phyloP scores from a whole-genome alignment of 2,329 filamentous ascomycete species.

The Samsoniella hepiali region DNA sequence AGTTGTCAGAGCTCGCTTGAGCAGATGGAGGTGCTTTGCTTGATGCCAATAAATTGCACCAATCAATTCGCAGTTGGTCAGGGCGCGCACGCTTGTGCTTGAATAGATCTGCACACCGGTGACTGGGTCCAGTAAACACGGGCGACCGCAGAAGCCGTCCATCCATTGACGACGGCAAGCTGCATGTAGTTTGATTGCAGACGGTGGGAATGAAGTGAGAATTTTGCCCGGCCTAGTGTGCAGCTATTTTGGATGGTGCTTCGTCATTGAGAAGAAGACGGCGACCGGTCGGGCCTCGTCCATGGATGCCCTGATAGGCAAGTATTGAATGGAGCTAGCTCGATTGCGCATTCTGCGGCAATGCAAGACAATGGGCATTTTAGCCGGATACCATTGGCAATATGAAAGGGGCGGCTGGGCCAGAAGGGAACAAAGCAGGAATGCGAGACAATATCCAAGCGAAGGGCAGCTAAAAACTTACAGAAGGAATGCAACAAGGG shows the following conservation, averaged over 20 bases:
- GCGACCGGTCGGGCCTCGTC: neutral
- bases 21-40: neutral
- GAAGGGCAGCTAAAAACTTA: constrained; percentile 42
- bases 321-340: neutral
- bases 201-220: neutral
- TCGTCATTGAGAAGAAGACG: neutral
- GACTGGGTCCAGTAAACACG: neutral
- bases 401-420: constrained; percentile 5
- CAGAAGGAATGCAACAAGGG: constrained; percentile 67
- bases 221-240: neutral
- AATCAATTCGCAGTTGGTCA: neutral
- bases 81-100: neutral
- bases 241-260: neutral
- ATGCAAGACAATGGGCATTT: constrained; percentile 16
- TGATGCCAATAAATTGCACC: neutral
- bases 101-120: constrained; percentile 5
- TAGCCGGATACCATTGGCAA: constrained; percentile 6
- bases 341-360: neutral
- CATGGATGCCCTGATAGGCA: neutral
- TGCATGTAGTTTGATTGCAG: constrained; percentile 1
- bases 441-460: constrained; percentile 25
- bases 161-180: neutral
- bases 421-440: constrained; percentile 23
- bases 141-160: neutral
- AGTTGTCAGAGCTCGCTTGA: neutral